phyloP scores from a whole-genome alignment of 225 moss, liverwort and hornwort species.

The Neckera pumila region DNA sequence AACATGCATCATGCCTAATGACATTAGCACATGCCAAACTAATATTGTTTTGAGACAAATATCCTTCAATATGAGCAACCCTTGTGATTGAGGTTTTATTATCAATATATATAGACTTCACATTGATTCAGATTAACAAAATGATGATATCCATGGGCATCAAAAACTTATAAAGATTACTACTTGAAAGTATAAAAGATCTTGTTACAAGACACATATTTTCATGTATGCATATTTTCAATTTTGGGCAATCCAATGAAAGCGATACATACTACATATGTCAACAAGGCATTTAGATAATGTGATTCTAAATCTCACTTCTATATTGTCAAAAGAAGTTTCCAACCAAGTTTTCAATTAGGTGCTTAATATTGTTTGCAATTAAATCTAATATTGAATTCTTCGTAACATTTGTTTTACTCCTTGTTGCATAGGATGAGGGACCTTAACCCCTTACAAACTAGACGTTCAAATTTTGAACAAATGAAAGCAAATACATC shows the following conservation, averaged over 20 bases:
- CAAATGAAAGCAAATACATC: rapidly evolving
- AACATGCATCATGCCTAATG: neutral
- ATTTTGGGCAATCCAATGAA: neutral
- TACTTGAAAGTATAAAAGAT: neutral
- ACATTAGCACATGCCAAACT: neutral
- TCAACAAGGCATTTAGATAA: neutral
- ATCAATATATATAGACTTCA: neutral
- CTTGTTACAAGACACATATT: neutral
- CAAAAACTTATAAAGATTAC: neutral
- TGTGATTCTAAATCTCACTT: neutral
- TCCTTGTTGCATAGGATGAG: neutral
- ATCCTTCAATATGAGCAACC: neutral
- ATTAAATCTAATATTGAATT: neutral
- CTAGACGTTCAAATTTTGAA: neutral
- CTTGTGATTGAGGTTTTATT: neutral
- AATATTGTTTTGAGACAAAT: too few species aligned
- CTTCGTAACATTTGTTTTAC: neutral
- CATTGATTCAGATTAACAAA: neutral
- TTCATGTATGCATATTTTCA: neutral
- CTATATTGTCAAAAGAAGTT: neutral
- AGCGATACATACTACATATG: neutral
- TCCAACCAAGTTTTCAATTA: neutral
- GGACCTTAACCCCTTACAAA: neutral
- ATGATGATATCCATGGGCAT: neutral
- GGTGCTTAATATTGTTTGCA: neutral